phyloP scores from a whole-genome alignment of 225 moss, liverwort and hornwort genomes.

The Anthoceros angustus region DNA sequence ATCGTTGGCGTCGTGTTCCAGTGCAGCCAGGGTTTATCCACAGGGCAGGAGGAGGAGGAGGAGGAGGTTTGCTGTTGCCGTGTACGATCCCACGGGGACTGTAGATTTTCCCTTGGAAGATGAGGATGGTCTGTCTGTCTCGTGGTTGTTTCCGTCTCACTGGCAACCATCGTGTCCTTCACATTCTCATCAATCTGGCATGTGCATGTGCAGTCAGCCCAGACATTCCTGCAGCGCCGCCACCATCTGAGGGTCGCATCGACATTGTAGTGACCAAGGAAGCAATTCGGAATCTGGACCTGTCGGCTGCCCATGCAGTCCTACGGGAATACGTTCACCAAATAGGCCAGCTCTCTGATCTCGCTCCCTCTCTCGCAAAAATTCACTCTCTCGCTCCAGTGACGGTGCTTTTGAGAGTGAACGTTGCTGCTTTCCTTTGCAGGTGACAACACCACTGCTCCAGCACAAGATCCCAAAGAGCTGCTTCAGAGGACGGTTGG shows the following conservation, averaged over 20 bases:
- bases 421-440: constrained; percentile 30
- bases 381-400: neutral
- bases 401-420: constrained; percentile 17
- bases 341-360: constrained; percentile 33
- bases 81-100: neutral
- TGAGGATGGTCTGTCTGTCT: neutral
- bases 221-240: constrained; percentile 60
- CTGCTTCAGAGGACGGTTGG: constrained; percentile 61
- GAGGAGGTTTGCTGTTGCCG: neutral
- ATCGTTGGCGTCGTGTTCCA: neutral
- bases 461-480: constrained; percentile 38
- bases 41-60: neutral
- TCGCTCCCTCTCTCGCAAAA: neutral
- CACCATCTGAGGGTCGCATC: constrained; percentile 70
- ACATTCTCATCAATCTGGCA: neutral
- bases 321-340: constrained; percentile 63
- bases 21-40: neutral
- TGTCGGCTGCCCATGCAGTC: constrained; percentile 60
- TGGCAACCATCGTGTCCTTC: no score
- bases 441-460: constrained; percentile 73
- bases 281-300: constrained; percentile 49
- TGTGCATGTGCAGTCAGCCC: constrained; percentile 45
- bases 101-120: neutral
- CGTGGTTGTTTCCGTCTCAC: no score
- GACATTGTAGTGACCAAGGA: constrained; percentile 78